These are phyloP conservation scores for Lobulomyces angularis DNA, from an alignment of 192 early-diverging fungal species.

Conservation along the genomic window DNA sequence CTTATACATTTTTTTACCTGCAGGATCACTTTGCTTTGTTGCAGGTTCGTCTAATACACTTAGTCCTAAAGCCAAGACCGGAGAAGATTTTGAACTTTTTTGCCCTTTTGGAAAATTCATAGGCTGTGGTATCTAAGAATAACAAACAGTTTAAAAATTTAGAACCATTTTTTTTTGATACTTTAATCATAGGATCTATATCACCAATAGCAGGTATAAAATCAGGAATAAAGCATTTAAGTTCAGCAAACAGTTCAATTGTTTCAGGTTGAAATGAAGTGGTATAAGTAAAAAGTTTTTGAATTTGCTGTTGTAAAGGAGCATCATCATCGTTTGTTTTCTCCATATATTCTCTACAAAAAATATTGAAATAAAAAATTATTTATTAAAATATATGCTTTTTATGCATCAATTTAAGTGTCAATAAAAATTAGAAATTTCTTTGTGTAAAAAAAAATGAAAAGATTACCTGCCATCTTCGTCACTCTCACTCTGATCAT, in stretches of 20 bases:
- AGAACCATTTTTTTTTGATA: background rate
- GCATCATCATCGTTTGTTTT: background rate
- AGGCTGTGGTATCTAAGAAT: conserved; percentile 1
- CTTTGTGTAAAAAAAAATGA: background rate
- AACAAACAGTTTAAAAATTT: conserved; percentile 1
- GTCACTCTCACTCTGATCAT: conserved; percentile 1
- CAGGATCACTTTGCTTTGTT: conserved; percentile 3
- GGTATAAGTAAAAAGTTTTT: conserved; percentile 3
- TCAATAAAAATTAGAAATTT: conserved; percentile 1
- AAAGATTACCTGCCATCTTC: background rate
- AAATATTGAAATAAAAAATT: background rate
- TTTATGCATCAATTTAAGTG: background rate
- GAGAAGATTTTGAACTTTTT: background rate
- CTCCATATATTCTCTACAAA: background rate
- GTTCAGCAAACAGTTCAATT: conserved; percentile 3
- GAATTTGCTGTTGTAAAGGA: conserved; percentile 1
- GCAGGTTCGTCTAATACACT: conserved; percentile 4
- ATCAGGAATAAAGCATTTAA: conserved; percentile 2
- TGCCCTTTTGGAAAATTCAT: background rate
- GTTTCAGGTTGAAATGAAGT: conserved; percentile 4
- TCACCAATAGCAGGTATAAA: conserved; percentile 6
- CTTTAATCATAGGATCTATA: conserved; percentile 5
- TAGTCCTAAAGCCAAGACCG: background rate
- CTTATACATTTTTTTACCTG: background rate
- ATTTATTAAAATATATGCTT: background rate